Evolutionary conservation across 2,329 filamentous ascomycete genomes (phyloP).

Genomic region (Trichoderma gracile): DNA sequence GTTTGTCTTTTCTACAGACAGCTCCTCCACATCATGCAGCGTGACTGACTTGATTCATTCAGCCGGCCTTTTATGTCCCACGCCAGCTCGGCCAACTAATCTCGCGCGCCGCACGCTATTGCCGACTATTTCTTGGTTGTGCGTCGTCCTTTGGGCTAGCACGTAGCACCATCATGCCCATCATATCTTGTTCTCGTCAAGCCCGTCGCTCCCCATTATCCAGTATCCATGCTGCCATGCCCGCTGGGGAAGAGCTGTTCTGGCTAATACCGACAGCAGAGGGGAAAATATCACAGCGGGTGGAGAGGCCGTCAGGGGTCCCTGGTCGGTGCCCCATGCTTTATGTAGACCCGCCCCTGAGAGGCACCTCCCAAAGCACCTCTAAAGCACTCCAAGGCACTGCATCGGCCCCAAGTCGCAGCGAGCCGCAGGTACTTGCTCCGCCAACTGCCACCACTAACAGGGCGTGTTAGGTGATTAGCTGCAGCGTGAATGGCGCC

Average conservation of each 20-base stretch:
- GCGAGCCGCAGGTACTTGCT: constrained; percentile 21
- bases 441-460: constrained; percentile 13
- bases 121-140: constrained; percentile 11
- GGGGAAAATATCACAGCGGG: constrained; percentile 11
- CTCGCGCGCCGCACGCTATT: constrained; percentile 19
- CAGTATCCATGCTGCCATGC: constrained; percentile 2
- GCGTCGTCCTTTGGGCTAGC: constrained; percentile 8
- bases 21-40: background rate
- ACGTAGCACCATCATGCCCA: constrained; percentile 5
- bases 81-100: constrained; percentile 21
- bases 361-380: background rate
- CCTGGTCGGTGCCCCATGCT: constrained; percentile 5
- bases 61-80: constrained; percentile 4
- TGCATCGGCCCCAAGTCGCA: constrained; percentile 21
- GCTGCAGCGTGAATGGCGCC: constrained; percentile 23
- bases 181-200: constrained; percentile 10
- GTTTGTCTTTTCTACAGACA: background rate
- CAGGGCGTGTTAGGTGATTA: constrained; percentile 1
- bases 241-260: constrained; percentile 11
- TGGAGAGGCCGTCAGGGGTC: constrained; percentile 1
- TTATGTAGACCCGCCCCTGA: constrained; percentile 24
- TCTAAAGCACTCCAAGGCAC: no score
- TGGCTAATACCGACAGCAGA: constrained; percentile 18
- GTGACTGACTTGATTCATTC: background rate
- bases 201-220: background rate